Evolutionary conservation across 2,329 filamentous ascomycete species (phyloP).

Genomic region (Aplosporella prunicola): DNA sequence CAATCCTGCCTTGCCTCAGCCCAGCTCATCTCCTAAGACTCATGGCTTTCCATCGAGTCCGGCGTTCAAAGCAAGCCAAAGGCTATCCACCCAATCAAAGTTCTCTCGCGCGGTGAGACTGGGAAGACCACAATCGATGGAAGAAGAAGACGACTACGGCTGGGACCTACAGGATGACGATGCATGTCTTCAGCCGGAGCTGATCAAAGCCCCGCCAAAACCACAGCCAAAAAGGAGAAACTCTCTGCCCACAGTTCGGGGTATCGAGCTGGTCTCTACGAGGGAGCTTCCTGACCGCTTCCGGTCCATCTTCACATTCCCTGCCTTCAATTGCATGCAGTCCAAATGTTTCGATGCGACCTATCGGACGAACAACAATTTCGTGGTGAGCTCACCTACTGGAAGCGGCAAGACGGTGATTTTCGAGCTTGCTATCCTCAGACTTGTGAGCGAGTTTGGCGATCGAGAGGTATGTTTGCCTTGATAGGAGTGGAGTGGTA

Average conservation of each 20-base stretch:
- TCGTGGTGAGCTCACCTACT: slow-evolving; percentile 73
- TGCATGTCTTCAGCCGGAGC: too few species aligned
- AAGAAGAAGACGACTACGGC: too few species aligned
- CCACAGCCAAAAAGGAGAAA: background rate
- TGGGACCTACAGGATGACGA: too few species aligned
- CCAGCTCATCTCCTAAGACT: slow-evolving; percentile 23
- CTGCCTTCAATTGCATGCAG: slow-evolving; percentile 72
- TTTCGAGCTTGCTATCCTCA: slow-evolving; percentile 73
- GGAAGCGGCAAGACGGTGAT: slow-evolving; percentile 79
- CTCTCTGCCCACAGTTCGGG: slow-evolving; percentile 40
- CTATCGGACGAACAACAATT: slow-evolving; percentile 61
- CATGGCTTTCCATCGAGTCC: slow-evolving; percentile 33
- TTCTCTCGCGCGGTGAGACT: too few species aligned
- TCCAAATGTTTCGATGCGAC: slow-evolving; percentile 64
- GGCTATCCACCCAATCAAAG: slow-evolving; percentile 14
- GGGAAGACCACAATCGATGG: too few species aligned
- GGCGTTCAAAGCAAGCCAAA: slow-evolving; percentile 27
- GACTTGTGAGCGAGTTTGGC: slow-evolving; percentile 49
- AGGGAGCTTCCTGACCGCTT: slow-evolving; percentile 59
- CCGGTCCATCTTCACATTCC: slow-evolving; percentile 60
- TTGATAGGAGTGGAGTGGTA: too few species aligned
- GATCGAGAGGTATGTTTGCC: too few species aligned
- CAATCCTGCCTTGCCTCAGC: slow-evolving; percentile 13
- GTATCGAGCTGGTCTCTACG: slow-evolving; percentile 51
- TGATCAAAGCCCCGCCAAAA: too few species aligned